phyloP scores from a whole-genome alignment of 148 eudicot genomes.

The Cornus kousa region DNA sequence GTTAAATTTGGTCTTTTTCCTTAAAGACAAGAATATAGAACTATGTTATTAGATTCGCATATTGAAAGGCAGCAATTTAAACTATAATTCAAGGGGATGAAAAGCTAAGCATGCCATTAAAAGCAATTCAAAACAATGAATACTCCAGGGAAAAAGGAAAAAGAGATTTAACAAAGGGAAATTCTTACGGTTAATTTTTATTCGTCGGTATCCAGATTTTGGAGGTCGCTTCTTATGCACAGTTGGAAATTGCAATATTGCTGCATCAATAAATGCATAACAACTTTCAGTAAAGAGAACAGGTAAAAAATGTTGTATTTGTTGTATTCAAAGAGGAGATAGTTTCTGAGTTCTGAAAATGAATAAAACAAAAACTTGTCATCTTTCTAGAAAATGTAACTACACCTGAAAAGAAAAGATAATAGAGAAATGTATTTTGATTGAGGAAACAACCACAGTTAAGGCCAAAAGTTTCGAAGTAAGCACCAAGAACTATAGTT shows the following conservation, averaged over 20 bases:
- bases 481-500: no score
- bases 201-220: slow-evolving; percentile 82
- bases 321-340: not conserved
- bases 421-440: no score
- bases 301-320: no score
- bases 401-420: not conserved
- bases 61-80: not conserved
- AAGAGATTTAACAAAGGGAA: slow-evolving; percentile 1
- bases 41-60: not conserved
- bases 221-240: slow-evolving; percentile 82
- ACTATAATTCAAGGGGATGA: not conserved
- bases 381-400: not conserved
- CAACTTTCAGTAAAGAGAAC: slow-evolving; percentile 21
- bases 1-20: not conserved
- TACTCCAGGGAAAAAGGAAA: not conserved
- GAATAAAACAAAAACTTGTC: not conserved
- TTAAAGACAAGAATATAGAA: not conserved
- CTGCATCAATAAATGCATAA: slow-evolving; percentile 54
- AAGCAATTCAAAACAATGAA: not conserved
- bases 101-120: slow-evolving; percentile 8
- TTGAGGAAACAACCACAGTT: no score
- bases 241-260: slow-evolving; percentile 86
- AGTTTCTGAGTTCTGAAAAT: not conserved
- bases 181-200: slow-evolving; percentile 71
- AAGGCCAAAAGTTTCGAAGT: no score